A percentile compares a stretch with the other conserved stretches of the same genome.
Evolutionary conservation across 192 early-diverging fungal species (phyloP).

Genomic region (Coemansia guatemalensis): DNA sequence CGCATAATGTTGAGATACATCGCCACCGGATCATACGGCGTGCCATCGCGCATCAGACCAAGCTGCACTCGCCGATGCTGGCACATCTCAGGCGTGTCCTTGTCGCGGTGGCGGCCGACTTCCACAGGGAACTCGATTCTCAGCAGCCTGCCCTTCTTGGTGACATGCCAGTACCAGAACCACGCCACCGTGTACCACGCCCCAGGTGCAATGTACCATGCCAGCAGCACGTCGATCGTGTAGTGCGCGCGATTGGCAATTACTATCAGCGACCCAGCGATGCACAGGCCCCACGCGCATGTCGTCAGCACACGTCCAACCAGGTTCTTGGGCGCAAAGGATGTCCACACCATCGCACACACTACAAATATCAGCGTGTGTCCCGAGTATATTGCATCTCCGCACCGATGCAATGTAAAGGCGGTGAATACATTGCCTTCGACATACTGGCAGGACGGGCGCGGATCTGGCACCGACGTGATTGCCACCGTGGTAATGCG

Average conservation of each 20-base stretch:
- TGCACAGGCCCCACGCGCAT: constrained; percentile 53
- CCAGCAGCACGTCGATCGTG: constrained; percentile 62
- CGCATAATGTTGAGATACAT: constrained; percentile 33
- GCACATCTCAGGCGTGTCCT: constrained; percentile 33
- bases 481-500: constrained; percentile 65
- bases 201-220: constrained; percentile 58
- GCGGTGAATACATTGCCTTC: constrained; percentile 59
- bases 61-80: constrained; percentile 38
- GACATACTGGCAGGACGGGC: constrained; percentile 58
- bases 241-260: constrained; percentile 68
- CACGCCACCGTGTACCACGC: constrained; percentile 56
- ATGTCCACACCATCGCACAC: constrained; percentile 60
- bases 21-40: constrained; percentile 47
- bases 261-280: constrained; percentile 60
- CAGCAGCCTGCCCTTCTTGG: constrained; percentile 47
- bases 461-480: constrained; percentile 65
- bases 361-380: constrained; percentile 66
- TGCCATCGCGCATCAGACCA: constrained; percentile 40
- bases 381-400: constrained; percentile 66
- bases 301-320: constrained; percentile 42
- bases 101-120: constrained; percentile 43
- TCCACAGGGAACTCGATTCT: constrained; percentile 53
- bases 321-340: constrained; percentile 55
- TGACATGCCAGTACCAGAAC: constrained; percentile 57
- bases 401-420: constrained; percentile 61